A percentile compares a stretch with the other conserved stretches of the same genome.
Conservation (phyloP, 768 basidiomycete species). For the Lyophyllum shimeji region DNA sequence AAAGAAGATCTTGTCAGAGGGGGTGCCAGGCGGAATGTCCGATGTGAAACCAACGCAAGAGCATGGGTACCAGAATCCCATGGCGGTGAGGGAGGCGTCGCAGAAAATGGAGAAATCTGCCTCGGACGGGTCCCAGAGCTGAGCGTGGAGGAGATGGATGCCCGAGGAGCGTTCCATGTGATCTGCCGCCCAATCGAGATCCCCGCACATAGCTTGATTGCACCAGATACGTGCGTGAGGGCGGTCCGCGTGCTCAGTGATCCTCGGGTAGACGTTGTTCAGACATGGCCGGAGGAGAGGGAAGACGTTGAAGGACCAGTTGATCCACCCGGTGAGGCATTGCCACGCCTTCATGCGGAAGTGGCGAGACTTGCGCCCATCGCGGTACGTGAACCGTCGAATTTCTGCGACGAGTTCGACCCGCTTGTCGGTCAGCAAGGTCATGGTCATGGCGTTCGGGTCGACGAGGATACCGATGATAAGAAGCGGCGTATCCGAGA, state of each 20-base stretch:
- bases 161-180: slow-evolving; percentile 19
- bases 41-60: slow-evolving; percentile 12
- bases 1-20: slow-evolving; percentile 21
- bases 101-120: slow-evolving; percentile 17
- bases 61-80: slow-evolving; percentile 25
- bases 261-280: slow-evolving; percentile 29
- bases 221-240: slow-evolving; percentile 23
- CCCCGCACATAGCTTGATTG: slow-evolving; percentile 21
- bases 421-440: slow-evolving; percentile 29
- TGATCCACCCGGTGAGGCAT: slow-evolving; percentile 33
- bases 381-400: background rate
- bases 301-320: slow-evolving; percentile 39
- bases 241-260: slow-evolving; percentile 5
- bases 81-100: slow-evolving; percentile 21
- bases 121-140: slow-evolving; percentile 12
- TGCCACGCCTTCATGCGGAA: slow-evolving; percentile 8
- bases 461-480: no score
- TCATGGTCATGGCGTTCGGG: no score
- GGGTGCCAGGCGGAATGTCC: background rate
- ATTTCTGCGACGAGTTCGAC: slow-evolving; percentile 13
- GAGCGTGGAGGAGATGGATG: slow-evolving; percentile 19
- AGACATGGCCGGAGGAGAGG: slow-evolving; percentile 30
- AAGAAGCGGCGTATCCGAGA: no score
- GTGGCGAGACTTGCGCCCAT: background rate
- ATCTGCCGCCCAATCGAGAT: slow-evolving; percentile 28